Conservation (phyloP, 495 filamentous ascomycete genomes). For the Podospora conica region DNA sequence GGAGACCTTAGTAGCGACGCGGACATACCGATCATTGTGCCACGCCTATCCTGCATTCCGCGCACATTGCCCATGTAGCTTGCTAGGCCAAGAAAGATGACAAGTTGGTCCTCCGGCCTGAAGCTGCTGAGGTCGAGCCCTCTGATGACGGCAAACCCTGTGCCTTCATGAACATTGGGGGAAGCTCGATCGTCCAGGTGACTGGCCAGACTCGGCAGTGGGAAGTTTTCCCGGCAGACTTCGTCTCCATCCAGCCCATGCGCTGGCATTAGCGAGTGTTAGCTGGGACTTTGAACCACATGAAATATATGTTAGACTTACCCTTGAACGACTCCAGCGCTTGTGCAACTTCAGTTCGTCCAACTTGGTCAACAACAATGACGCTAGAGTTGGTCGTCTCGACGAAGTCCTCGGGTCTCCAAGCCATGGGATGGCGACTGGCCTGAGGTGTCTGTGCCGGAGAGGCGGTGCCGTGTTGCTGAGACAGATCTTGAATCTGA, state of each 20-base stretch:
- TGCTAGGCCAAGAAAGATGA: constrained; percentile 45
- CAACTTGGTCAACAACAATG: constrained; percentile 8
- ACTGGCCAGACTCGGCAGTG: constrained; percentile 26
- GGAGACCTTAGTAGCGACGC: no score
- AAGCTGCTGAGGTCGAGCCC: constrained; percentile 40
- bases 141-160: constrained; percentile 44
- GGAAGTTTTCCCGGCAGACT: constrained; percentile 31
- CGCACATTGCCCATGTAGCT: constrained; percentile 46
- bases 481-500: not conserved
- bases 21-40: constrained; percentile 42
- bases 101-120: constrained; percentile 40
- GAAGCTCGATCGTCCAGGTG: constrained; percentile 21
- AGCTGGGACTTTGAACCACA: not conserved
- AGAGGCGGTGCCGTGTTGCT: not conserved
- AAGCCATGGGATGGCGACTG: constrained; percentile 15
- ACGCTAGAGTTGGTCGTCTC: not conserved
- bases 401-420: constrained; percentile 8
- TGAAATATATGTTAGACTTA: constrained; percentile 14
- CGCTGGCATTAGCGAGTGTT: constrained; percentile 20
- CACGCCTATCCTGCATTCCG: constrained; percentile 44
- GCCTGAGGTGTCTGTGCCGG: not conserved
- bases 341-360: constrained; percentile 11
- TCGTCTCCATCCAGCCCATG: constrained; percentile 32
- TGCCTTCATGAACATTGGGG: constrained; percentile 34
- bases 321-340: constrained; percentile 28